Evolutionary conservation across 1,284 basidiomycete species (phyloP), one percentile per base, ranked within the genome.

Genomic region (Singerocomus rubriflavus): DNA sequence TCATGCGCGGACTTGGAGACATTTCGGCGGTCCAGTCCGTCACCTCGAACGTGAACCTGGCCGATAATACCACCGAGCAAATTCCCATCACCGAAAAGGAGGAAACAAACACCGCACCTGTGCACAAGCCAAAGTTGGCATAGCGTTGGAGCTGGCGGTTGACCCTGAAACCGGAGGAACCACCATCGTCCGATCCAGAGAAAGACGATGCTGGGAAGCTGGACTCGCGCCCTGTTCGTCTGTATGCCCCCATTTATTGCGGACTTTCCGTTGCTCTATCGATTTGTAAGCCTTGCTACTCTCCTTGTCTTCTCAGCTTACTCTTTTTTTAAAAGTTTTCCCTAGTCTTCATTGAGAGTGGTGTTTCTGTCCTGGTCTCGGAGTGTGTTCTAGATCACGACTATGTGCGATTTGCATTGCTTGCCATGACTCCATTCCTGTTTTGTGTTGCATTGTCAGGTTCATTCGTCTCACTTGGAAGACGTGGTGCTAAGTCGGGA

Each of bases 211-310:
- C 41, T 25, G 37, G 63, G 49, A 64, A 62, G 55, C 64, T 62
- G 43, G 72, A 73, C 43, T 62, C 71, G 11, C 74, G 88, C 8
- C 84, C 85, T 0, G 77, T 82, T 44, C 78, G 83, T 46, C 74
- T 91, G 7, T 85, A 88, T 55, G 88, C 88, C 8, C 85, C 91
- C 0, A 62, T 93, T 21, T 90, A 91, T 57, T 81, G 80, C 31
- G 91, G 91, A 26, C 61, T 91, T 3, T 86, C 85, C 43, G 82
- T 77, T 52, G 88, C 75, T 13, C 71, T 84, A 54, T 77, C 76
- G 40, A 76, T 91, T n/a, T 33, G 63, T 80, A 48, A 88, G 89
- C 85, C 44, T 16, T 64, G 26, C 14, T 36, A 0, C 8, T 66
- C 77, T 70, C 7, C 5, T 13, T 44, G 7, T 16, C 36, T 38